These are phyloP conservation scores for Penicillium psychrosexuale DNA, from an alignment of 2,329 filamentous ascomycete genomes.

Conservation along the genomic window DNA sequence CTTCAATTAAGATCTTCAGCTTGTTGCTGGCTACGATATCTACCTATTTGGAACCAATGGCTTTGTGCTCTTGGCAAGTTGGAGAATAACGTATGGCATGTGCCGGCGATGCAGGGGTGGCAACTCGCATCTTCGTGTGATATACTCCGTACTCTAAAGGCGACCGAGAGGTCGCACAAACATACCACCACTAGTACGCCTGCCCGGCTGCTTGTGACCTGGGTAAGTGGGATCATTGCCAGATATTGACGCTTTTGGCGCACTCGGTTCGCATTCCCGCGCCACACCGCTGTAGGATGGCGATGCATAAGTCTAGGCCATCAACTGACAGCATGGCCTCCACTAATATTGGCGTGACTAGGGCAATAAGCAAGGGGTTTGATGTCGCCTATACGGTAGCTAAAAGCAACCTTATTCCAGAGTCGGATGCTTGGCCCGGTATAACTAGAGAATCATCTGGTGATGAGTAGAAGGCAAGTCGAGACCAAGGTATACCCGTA, in stretches of 20 bases:
- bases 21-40: neutral
- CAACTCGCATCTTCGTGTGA: neutral
- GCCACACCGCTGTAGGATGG: neutral
- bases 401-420: neutral
- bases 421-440: neutral
- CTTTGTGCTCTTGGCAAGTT: neutral
- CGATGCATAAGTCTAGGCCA: neutral
- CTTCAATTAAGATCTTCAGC: constrained; percentile 7
- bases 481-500: neutral
- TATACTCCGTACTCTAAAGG: neutral
- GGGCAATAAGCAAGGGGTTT: neutral
- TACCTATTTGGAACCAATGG: neutral
- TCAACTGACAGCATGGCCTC: neutral
- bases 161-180: neutral
- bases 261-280: neutral
- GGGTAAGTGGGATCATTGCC: neutral
- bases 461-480: neutral
- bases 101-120: neutral
- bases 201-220: neutral
- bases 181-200: neutral
- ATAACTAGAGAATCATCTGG: neutral
- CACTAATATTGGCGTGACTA: neutral
- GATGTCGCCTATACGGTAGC: neutral
- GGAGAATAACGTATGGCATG: neutral
- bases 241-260: neutral